Base-by-base conservation (phyloP, 306 rosid genomes). In the Casuarina cunninghamiana region DNA sequence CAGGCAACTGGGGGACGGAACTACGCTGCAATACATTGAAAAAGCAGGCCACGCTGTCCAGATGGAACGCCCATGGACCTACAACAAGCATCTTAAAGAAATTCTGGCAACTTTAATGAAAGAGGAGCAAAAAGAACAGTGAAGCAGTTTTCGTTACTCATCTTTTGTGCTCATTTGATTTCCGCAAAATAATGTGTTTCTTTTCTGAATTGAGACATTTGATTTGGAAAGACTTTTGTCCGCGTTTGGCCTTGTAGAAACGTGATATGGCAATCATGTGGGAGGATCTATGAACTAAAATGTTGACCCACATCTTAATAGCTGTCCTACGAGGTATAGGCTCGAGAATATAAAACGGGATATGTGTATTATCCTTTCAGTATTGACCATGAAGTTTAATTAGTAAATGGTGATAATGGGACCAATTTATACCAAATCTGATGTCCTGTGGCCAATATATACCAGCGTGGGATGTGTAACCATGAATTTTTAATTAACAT, bases 1-100 rank as follows among this genome's bases (percentile, higher is more conserved):
- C 39, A 84, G 84, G 66, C 71, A 80, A 67, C 2, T 80, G n/a
- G 84, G 80, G 53, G 74, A 74, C 26, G 46, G 13, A 1, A 72
- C 60, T 19, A 66, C 15, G 1, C 45, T 84, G 2, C 17, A 73
- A 42, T 16, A 11, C 12, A 74, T 84, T 51, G 78, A 80, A 54
- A 81, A 80, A 54, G 55, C 84, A 10, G 84, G 87, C 54, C 87
- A 84, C 11, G 71, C 80, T 44, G 71, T 41, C 32, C 78, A 58
- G 3, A 0, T 53, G 1, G 84, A 84, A 37, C 70, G 78, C 17
- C 84, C 82, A 3, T 74, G 17, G 2, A 38, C 45, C 2, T 84
- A 77, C 51, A 77, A 80, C 76, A 58, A 12, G 16, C 26, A 8
- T 2, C 84, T 84, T 39, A 73, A 69, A 58, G 44, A 73, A 62